phyloP scores from a whole-genome alignment of 495 filamentous ascomycete genomes.

The Darksidea phi region DNA sequence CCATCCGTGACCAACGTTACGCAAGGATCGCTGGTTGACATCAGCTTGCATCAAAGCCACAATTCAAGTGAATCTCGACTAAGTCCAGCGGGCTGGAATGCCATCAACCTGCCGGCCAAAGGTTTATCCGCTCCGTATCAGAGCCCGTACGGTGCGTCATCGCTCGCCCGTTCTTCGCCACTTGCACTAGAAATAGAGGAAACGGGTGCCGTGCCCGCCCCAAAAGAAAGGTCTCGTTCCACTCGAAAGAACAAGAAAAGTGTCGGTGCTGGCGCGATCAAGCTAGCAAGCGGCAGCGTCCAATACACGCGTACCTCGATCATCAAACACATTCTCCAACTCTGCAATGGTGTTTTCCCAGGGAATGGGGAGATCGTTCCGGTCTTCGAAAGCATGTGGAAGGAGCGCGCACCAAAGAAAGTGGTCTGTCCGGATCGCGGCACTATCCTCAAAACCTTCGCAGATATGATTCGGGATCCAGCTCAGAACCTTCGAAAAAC shows the following conservation, averaged over 20 bases:
- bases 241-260: too few species aligned
- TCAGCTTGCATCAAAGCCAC: too few species aligned
- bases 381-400: slow-evolving; percentile 64
- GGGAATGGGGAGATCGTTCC: slow-evolving; percentile 69
- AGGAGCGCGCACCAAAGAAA: slow-evolving; percentile 47
- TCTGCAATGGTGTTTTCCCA: slow-evolving; percentile 68
- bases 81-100: slow-evolving; percentile 5
- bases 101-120: slow-evolving; percentile 4
- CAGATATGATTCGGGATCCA: slow-evolving; percentile 55
- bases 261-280: neutral
- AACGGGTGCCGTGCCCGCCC: too few species aligned
- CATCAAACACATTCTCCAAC: slow-evolving; percentile 66
- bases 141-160: neutral
- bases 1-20: too few species aligned
- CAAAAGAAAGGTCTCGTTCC: too few species aligned
- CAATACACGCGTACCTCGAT: slow-evolving; percentile 57
- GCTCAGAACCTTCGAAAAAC: slow-evolving; percentile 57
- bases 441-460: slow-evolving; percentile 57
- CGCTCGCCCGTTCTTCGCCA: neutral
- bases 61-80: neutral
- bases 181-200: neutral
- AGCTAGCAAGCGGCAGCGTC: slow-evolving; percentile 47
- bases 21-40: too few species aligned
- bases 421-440: slow-evolving; percentile 49
- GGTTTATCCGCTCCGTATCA: neutral